Percentiles rank a stretch among this genome's conserved stretches.
phyloP scores from a whole-genome alignment of 106 monocot species.

The Allium sativum region DNA sequence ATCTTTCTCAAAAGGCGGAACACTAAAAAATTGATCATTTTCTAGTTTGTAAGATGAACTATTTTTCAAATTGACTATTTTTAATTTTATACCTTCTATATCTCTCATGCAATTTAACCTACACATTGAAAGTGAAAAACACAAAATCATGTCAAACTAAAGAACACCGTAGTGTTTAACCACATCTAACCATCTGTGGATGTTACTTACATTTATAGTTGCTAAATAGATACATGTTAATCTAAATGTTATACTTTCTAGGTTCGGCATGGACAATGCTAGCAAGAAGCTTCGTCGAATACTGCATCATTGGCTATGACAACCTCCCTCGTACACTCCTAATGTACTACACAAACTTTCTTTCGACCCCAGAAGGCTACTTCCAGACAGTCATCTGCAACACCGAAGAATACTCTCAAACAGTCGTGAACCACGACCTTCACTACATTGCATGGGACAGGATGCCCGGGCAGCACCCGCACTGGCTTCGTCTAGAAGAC shows the following conservation, averaged over 20 bases:
- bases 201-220: no score
- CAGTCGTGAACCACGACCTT: constrained; percentile 58
- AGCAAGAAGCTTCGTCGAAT: constrained; percentile 36
- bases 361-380: constrained; percentile 63
- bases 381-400: constrained; percentile 71
- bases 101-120: no score
- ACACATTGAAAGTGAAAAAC: no score
- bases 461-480: constrained; percentile 61
- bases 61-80: no score
- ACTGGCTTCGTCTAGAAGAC: constrained; percentile 21
- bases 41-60: no score
- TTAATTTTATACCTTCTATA: no score
- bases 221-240: no score
- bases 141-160: no score
- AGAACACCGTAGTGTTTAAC: no score
- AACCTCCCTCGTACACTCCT: constrained; percentile 64
- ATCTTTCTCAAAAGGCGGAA: no score
- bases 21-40: no score
- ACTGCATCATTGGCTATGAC: constrained; percentile 57
- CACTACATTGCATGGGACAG: constrained; percentile 59
- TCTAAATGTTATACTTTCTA: background rate
- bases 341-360: constrained; percentile 76
- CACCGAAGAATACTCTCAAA: constrained; percentile 25
- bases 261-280: constrained; percentile 12
- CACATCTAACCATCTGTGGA: no score